Evolutionary conservation across 148 eudicot genomes (phyloP).

Genomic region (Pouteria glomerata): DNA sequence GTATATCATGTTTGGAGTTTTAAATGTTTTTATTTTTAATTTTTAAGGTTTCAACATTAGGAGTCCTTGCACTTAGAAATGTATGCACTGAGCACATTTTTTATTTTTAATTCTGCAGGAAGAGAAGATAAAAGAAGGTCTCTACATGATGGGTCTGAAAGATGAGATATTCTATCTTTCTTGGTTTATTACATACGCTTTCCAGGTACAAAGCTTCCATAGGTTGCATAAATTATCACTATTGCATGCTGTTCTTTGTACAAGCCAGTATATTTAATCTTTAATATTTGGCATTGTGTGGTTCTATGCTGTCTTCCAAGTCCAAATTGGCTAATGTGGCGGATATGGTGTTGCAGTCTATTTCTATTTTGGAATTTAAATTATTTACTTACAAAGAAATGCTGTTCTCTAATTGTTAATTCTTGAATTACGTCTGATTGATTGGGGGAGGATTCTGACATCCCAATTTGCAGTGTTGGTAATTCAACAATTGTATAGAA

Average conservation of each 20-base stretch:
- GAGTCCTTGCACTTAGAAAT: neutral
- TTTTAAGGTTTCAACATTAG: neutral
- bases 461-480: too few relatives aligned
- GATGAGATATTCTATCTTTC: constrained; percentile 75
- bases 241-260: neutral
- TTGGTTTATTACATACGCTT: constrained; percentile 84
- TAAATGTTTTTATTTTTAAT: neutral
- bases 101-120: constrained; percentile 51
- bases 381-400: neutral
- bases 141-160: constrained; percentile 97
- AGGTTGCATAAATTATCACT: neutral
- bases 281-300: neutral
- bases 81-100: constrained; percentile 9
- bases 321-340: neutral
- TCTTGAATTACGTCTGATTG: neutral
- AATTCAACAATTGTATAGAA: too few relatives aligned
- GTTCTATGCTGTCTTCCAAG: neutral
- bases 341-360: neutral
- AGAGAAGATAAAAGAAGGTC: constrained; percentile 94
- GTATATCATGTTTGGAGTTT: too few relatives aligned
- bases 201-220: constrained; percentile 55
- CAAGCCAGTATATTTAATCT: neutral
- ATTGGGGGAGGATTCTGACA: neutral
- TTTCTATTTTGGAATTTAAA: neutral
- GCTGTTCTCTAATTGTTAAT: neutral